Evolutionary conservation across 768 basidiomycete species (phyloP), one percentile per base, ranked within the genome.

Genomic region (Leccinum longicurvipes): DNA sequence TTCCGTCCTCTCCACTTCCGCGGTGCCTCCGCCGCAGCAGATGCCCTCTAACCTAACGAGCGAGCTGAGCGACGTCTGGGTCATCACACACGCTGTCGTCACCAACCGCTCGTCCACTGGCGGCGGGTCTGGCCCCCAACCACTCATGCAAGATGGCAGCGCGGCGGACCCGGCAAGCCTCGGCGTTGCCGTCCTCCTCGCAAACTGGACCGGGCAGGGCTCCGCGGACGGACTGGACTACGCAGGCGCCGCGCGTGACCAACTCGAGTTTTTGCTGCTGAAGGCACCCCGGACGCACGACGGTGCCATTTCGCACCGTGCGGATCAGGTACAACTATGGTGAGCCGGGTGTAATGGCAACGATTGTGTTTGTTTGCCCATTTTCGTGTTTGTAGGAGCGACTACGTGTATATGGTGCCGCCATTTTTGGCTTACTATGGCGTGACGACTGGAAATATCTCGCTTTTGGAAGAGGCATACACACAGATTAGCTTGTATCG

Each of bases 391-490:
- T 14, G 9, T 11, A 90, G 89, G 89, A 82, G 82, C 51, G 91
- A 93, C 67, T 92, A 79, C 51, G 79, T 89, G 12, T 92, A 86
- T 67, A 92, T 92, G 91, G 87, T 86, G 0, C 91, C 91, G 1
- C 89, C 91, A 0, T 95, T 93, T 68, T 72, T 94, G 10, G 90
- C 92, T 0, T 93, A 91, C 70, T 92, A 91, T 67, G 93, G 89
- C 36, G 81, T 82, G 11, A 59, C 76, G 29, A 82, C 82, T 0
- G 60, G 68, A 23, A 88, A 93, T 67, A 65, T 75, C 28, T 79
- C 81, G 0, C 72, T 91, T 17, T 59, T 93, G 17, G 65, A 66
- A 3, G 82, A 85, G 54, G 84, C 89, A 3, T 87, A 87, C 72
- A 79, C 76, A 14, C 92, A 93, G 63, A 83, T 87, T 57, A 77